These are phyloP conservation scores for Coleophoma eucalyptorum DNA, from an alignment of 2,329 filamentous ascomycete species.

Conservation along the genomic window DNA sequence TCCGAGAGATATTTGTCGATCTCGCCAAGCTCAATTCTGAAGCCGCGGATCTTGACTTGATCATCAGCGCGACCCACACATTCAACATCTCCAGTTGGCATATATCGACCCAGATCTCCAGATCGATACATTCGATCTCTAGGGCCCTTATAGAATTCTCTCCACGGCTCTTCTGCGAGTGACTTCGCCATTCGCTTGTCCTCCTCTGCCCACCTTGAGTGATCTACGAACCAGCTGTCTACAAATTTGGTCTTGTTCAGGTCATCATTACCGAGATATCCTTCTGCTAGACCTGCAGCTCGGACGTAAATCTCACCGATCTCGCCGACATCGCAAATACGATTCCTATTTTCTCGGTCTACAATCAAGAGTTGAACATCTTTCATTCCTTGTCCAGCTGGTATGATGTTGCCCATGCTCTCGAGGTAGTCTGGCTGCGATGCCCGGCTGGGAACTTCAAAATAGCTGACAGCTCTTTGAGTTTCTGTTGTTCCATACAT, in stretches of 20 bases:
- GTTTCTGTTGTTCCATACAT: conserved; percentile 91
- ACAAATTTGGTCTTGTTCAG: conserved; percentile 27
- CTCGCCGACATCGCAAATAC: conserved; percentile 74
- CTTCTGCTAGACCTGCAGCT: conserved; percentile 79
- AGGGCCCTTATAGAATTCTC: conserved; percentile 73
- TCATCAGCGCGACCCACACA: conserved; percentile 78
- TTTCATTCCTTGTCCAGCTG: conserved; percentile 81
- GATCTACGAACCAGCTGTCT: conserved; percentile 29
- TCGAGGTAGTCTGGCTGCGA: conserved; percentile 62
- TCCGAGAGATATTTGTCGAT: conserved; percentile 81
- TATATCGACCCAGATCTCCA: conserved; percentile 79
- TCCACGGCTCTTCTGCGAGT: conserved; percentile 66
- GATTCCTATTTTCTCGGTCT: conserved; percentile 59
- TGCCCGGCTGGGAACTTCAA: conserved; percentile 64
- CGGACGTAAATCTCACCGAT: conserved; percentile 81
- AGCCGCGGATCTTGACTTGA: conserved; percentile 95
- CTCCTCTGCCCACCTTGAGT: conserved; percentile 26
- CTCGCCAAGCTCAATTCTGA: conserved; percentile 90
- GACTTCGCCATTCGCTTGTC: conserved; percentile 58
- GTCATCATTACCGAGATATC: conserved; percentile 49
- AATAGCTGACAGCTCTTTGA: conserved; percentile 77
- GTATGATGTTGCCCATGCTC: conserved; percentile 69
- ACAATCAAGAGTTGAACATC: conserved; percentile 88
- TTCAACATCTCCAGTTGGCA: conserved; percentile 65
- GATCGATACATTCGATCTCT: conserved; percentile 84